A percentile compares a stretch with the other conserved stretches of the same genome.
Conservation (phyloP, 2,329 filamentous ascomycete species). For the Lithohypha guttulata region DNA sequence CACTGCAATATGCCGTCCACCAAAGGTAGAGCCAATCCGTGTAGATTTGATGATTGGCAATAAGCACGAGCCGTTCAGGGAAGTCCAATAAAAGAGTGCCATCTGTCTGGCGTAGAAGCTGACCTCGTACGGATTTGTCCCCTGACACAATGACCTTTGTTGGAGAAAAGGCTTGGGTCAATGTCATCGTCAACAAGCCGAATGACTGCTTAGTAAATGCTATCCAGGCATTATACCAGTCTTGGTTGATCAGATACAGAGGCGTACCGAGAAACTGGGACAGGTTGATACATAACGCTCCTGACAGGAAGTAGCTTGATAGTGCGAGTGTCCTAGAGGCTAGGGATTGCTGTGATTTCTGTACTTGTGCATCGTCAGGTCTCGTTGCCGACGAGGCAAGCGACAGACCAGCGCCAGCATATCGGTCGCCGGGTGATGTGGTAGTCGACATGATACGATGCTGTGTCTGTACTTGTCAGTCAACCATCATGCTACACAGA, state of each 20-base stretch:
- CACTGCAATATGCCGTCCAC: slow-evolving; percentile 83
- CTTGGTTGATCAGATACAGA: slow-evolving; percentile 63
- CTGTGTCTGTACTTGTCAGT: background rate
- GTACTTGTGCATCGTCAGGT: slow-evolving; percentile 17
- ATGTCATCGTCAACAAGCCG: slow-evolving; percentile 63
- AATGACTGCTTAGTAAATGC: slow-evolving; percentile 77
- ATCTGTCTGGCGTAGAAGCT: slow-evolving; percentile 59
- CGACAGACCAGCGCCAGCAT: slow-evolving; percentile 18
- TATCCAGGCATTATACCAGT: slow-evolving; percentile 78
- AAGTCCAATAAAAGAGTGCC: slow-evolving; percentile 69
- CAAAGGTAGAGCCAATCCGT: slow-evolving; percentile 88
- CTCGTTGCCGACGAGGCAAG: slow-evolving; percentile 16
- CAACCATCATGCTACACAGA: background rate
- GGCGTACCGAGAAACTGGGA: slow-evolving; percentile 69
- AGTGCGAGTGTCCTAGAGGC: slow-evolving; percentile 22
- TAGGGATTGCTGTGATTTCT: slow-evolving; percentile 19
- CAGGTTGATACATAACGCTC: slow-evolving; percentile 40
- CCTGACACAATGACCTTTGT: slow-evolving; percentile 74
- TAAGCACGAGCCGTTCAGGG: slow-evolving; percentile 68
- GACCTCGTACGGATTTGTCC: slow-evolving; percentile 65
- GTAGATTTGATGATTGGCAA: slow-evolving; percentile 85
- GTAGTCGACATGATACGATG: slow-evolving; percentile 12
- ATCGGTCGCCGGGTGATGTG: slow-evolving; percentile 11
- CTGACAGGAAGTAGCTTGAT: slow-evolving; percentile 24
- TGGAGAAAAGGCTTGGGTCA: slow-evolving; percentile 82